Conservation (phyloP, 495 filamentous ascomycete genomes). For the Xylaria flabelliformis region DNA sequence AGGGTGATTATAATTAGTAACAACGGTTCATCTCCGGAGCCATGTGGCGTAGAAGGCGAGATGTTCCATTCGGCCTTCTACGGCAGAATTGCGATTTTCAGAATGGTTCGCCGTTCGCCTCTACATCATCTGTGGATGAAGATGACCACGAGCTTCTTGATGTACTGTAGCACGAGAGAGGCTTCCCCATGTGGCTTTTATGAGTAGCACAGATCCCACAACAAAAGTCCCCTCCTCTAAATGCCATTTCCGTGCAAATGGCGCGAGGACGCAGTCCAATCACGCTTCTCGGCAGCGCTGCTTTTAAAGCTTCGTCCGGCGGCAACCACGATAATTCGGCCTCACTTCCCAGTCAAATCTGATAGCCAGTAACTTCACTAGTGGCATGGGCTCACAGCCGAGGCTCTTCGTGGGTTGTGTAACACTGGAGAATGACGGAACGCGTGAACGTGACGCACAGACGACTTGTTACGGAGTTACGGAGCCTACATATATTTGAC, state of each 20-base stretch:
- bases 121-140: not conserved
- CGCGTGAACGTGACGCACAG: conserved; percentile 4
- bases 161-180: not conserved
- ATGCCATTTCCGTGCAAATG: not conserved
- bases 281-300: not conserved
- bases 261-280: not conserved
- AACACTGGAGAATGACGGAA: not conserved
- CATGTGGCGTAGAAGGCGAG: conserved; percentile 5
- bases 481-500: not conserved
- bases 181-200: not conserved
- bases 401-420: conserved; percentile 13
- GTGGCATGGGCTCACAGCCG: not conserved
- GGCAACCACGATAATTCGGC: not conserved
- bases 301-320: not conserved
- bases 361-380: not conserved
- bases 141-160: not conserved
- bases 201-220: not conserved
- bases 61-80: conserved; percentile 1
- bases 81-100: not conserved
- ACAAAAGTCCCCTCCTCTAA: not conserved
- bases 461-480: conserved; percentile 1
- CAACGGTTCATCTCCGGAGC: conserved; percentile 3
- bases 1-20: conserved; percentile 6
- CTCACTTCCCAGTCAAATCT: not conserved
- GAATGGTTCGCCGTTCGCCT: not conserved